phyloP scores from a whole-genome alignment of 208 protist genomes.

The Trypanosoma avium region DNA sequence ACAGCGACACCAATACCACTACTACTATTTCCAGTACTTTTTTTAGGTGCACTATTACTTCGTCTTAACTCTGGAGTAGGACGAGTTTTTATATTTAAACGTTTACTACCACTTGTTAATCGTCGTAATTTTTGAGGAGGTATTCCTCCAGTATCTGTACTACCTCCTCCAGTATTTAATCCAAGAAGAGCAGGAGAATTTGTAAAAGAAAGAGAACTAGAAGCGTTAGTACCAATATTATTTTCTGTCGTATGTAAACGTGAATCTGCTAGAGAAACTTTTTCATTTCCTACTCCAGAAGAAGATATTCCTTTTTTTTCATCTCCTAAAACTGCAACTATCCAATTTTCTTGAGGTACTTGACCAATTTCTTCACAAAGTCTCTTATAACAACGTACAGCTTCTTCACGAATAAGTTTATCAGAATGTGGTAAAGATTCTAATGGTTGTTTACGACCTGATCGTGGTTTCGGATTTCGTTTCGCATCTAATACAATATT shows the following conservation, averaged over 20 bases:
- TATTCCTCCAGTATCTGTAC: too few relatives aligned
- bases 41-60: not conserved
- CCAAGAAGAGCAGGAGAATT: too few relatives aligned
- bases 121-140: too few relatives aligned
- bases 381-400: slow-evolving; percentile 41
- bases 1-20: not conserved
- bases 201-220: too few relatives aligned
- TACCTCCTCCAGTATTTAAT: too few relatives aligned
- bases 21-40: not conserved
- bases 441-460: not conserved
- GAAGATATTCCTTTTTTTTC: not conserved
- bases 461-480: not conserved
- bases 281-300: not conserved
- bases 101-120: too few relatives aligned
- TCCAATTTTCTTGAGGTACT: slow-evolving; percentile 60
- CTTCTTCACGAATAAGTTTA: slow-evolving; percentile 28
- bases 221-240: too few relatives aligned
- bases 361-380: slow-evolving; percentile 60
- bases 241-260: too few relatives aligned
- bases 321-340: slow-evolving; percentile 22
- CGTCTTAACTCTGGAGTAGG: not conserved
- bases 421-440: not conserved
- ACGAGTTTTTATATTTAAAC: too few relatives aligned
- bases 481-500: slow-evolving; percentile 29
- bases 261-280: not conserved